These are phyloP conservation scores for Blumeria graminis DNA, from an alignment of 2,329 filamentous ascomycete species.

Conservation along the genomic window DNA sequence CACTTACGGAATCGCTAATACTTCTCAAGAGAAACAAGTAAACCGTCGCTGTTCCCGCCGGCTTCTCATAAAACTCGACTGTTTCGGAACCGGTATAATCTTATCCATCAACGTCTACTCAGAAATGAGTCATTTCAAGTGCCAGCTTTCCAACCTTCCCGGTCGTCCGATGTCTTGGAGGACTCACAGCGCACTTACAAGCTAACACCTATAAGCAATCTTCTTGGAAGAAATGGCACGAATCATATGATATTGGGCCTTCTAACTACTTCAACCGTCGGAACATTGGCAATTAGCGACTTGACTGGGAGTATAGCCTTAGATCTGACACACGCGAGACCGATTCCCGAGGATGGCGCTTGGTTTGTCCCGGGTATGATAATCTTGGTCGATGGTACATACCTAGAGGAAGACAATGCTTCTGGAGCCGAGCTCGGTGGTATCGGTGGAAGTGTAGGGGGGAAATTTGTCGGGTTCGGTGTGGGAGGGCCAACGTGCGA, in stretches of 20 bases:
- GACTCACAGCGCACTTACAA: slow-evolving; percentile 46
- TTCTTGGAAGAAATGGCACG: slow-evolving; percentile 56
- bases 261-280: slow-evolving; percentile 56
- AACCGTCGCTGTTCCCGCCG: slow-evolving; percentile 48
- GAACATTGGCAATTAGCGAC: slow-evolving; percentile 62
- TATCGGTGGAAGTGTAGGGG: slow-evolving; percentile 76
- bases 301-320: slow-evolving; percentile 69
- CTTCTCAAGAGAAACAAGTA: slow-evolving; percentile 27
- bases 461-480: slow-evolving; percentile 72
- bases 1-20: slow-evolving; percentile 3
- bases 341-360: slow-evolving; percentile 62
- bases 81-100: slow-evolving; percentile 75
- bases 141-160: slow-evolving; percentile 43
- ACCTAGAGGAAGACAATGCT: slow-evolving; percentile 70
- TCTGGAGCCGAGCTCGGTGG: slow-evolving; percentile 49
- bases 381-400: slow-evolving; percentile 81
- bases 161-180: slow-evolving; percentile 27
- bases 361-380: slow-evolving; percentile 97
- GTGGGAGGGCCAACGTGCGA: slow-evolving; percentile 84
- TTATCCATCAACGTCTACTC: slow-evolving; percentile 76
- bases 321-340: slow-evolving; percentile 56
- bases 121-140: slow-evolving; percentile 85
- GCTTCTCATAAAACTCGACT: slow-evolving; percentile 62
- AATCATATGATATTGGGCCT: slow-evolving; percentile 73
- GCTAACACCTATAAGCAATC: slow-evolving; percentile 61